Evolutionary conservation across 2,329 filamentous ascomycete species (phyloP).

Genomic region (Aspergillus novofumigatus): DNA sequence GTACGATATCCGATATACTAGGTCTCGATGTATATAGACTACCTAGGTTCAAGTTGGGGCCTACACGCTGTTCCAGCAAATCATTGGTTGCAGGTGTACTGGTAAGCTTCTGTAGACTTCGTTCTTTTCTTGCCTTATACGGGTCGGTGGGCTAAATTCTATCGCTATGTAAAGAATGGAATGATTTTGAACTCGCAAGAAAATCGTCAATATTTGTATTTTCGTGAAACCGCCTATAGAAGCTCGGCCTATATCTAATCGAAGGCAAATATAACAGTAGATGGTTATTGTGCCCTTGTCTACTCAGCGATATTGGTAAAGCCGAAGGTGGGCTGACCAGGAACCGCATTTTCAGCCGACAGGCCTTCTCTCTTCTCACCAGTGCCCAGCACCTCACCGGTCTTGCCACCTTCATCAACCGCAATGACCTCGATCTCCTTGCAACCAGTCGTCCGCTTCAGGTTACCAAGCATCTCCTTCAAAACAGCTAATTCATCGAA

Average conservation of each 20-base stretch:
- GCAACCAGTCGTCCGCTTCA: slow-evolving; percentile 72
- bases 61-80: neutral
- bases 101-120: neutral
- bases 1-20: neutral
- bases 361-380: slow-evolving; percentile 57
- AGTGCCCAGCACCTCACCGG: slow-evolving; percentile 40
- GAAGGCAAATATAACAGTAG: neutral
- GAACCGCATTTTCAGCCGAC: slow-evolving; percentile 71
- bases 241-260: neutral
- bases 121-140: neutral
- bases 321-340: slow-evolving; percentile 74
- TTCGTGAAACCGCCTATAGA: neutral
- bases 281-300: neutral
- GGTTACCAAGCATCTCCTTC: slow-evolving; percentile 69
- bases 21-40: neutral
- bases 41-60: neutral
- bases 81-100: neutral
- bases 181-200: neutral
- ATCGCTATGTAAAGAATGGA: neutral
- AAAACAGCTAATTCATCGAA: slow-evolving; percentile 82
- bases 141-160: neutral
- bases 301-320: slow-evolving; percentile 71
- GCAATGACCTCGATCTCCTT: slow-evolving; percentile 67
- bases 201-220: neutral
- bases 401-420: slow-evolving; percentile 58